Conservation (phyloP, 495 filamentous ascomycete genomes). For the Penicillium pulvis region DNA sequence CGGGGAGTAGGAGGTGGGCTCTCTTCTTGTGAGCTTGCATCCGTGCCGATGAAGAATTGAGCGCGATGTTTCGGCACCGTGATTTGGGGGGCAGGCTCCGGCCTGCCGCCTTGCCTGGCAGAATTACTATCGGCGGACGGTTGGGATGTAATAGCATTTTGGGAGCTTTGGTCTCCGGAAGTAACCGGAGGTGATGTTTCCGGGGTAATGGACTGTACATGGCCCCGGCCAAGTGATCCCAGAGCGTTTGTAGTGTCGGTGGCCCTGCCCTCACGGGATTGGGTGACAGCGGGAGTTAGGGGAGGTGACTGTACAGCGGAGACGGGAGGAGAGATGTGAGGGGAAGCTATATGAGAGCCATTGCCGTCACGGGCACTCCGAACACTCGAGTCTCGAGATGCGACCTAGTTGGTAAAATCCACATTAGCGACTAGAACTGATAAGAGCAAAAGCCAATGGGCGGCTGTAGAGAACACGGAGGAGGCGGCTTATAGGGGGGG, state of each 20-base stretch:
- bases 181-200: constrained; percentile 42
- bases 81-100: constrained; percentile 42
- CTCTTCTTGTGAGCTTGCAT: constrained; percentile 51
- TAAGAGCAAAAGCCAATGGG: not conserved
- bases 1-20: constrained; percentile 59
- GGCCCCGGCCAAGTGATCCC: constrained; percentile 44
- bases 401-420: constrained; percentile 35
- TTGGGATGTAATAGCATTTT: constrained; percentile 45
- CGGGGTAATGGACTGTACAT: constrained; percentile 65
- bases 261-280: constrained; percentile 50
- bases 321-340: constrained; percentile 50
- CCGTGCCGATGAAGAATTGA: constrained; percentile 74
- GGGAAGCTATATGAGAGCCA: constrained; percentile 43
- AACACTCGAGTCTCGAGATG: constrained; percentile 50
- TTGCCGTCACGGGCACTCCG: constrained; percentile 41
- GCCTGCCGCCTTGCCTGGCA: constrained; percentile 33
- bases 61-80: constrained; percentile 59
- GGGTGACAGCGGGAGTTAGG: constrained; percentile 80
- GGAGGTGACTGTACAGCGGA: constrained; percentile 83
- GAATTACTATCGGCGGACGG: constrained; percentile 50
- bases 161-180: constrained; percentile 27
- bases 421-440: constrained; percentile 17
- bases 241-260: constrained; percentile 29
- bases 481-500: not conserved
- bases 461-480: not conserved